Evolutionary conservation across 805 yeast genomes (phyloP).

Genomic region (Ogataea degrootiae): DNA sequence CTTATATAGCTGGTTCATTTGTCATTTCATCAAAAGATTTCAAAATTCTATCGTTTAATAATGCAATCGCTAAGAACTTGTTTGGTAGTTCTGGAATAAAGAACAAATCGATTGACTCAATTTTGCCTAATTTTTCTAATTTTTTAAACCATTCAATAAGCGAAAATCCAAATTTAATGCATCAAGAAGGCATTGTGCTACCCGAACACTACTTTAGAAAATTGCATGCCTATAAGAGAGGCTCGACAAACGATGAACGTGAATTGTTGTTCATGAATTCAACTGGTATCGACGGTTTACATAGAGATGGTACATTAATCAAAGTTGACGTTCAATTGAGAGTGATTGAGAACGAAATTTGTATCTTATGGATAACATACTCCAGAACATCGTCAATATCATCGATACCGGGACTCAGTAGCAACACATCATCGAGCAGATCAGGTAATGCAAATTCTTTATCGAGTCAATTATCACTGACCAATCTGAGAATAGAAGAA

Average conservation of each 20-base stretch:
- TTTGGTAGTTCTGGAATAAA: slow-evolving; percentile 61
- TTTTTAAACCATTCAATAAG: slow-evolving; percentile 39
- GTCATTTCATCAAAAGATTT: slow-evolving; percentile 51
- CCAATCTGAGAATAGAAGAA: neutral
- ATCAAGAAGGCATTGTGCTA: slow-evolving; percentile 65
- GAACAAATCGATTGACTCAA: slow-evolving; percentile 45
- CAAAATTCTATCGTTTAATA: slow-evolving; percentile 66
- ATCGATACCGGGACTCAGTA: neutral
- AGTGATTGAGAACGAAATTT: slow-evolving; percentile 52
- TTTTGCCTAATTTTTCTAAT: slow-evolving; percentile 60
- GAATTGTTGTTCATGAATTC: slow-evolving; percentile 53
- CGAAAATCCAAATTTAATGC: slow-evolving; percentile 35
- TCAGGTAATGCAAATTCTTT: neutral
- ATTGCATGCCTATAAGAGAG: slow-evolving; percentile 40
- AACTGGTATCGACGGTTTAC: slow-evolving; percentile 63
- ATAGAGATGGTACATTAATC: slow-evolving; percentile 61
- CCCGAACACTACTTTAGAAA: slow-evolving; percentile 91
- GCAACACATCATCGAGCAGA: neutral
- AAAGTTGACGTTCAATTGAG: slow-evolving; percentile 78
- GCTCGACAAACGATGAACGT: slow-evolving; percentile 34
- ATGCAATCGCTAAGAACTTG: slow-evolving; percentile 69
- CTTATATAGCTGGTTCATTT: slow-evolving; percentile 84
- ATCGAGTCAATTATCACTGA: neutral
- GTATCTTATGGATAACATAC: slow-evolving; percentile 82
- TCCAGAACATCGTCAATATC: slow-evolving; percentile 40